These are phyloP conservation scores for Hemileccinum rubropunctum DNA, from an alignment of 768 basidiomycete species.

Conservation along the genomic window DNA sequence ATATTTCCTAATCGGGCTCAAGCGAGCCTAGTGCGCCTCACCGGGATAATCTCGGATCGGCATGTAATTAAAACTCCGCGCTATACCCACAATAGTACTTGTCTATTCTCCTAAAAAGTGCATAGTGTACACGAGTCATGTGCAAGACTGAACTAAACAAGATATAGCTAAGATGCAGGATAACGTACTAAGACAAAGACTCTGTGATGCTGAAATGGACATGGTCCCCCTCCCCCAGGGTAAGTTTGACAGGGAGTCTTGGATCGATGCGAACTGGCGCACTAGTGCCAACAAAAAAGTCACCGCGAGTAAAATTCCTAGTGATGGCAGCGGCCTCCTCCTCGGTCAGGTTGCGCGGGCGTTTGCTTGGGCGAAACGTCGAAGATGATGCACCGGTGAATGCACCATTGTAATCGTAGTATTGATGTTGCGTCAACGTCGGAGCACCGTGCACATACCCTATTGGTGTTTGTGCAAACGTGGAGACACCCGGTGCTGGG, in stretches of 20 bases:
- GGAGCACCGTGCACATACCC: conserved; percentile 39
- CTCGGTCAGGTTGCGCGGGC: conserved; percentile 76
- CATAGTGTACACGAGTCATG: conserved; percentile 23
- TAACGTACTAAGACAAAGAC: conserved; percentile 36
- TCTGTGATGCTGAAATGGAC: conserved; percentile 66
- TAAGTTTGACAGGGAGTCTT: conserved; percentile 73
- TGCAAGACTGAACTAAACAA: conserved; percentile 8
- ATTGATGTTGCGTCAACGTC: conserved; percentile 55
- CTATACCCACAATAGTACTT: no score
- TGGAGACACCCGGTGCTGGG: conserved; percentile 34
- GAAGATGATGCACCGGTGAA: conserved; percentile 69
- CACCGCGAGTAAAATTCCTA: conserved; percentile 75
- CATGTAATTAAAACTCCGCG: neutral
- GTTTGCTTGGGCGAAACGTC: conserved; percentile 77
- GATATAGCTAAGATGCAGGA: conserved; percentile 17
- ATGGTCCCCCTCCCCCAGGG: conserved; percentile 78
- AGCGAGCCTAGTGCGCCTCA: no score
- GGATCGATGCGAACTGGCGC: conserved; percentile 84
- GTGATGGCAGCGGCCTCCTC: conserved; percentile 84
- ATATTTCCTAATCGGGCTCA: neutral
- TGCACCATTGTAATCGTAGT: conserved; percentile 75
- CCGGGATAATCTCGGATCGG: neutral
- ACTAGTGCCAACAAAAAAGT: conserved; percentile 78
- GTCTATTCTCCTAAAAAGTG: conserved; percentile 7
- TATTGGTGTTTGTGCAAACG: conserved; percentile 38